phyloP scores from a whole-genome alignment of 2,329 filamentous ascomycete species.

The Sclerotinia minor region DNA sequence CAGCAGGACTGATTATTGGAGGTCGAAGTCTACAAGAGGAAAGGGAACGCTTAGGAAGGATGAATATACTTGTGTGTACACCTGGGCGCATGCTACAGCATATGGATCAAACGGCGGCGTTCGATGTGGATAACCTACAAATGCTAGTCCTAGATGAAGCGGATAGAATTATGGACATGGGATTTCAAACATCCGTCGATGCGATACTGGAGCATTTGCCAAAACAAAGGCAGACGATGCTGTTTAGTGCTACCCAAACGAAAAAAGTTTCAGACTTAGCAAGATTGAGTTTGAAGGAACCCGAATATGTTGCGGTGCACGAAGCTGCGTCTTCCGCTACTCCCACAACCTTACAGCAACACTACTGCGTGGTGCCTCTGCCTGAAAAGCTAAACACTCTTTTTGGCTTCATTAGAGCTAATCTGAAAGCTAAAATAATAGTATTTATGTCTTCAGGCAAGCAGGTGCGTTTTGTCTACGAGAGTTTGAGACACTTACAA shows the following conservation, averaged over 20 bases:
- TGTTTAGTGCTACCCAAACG: conserved; percentile 96
- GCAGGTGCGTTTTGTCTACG: conserved; percentile 94
- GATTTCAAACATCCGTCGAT: conserved; percentile 86
- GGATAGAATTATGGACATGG: conserved; percentile 97
- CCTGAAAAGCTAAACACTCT: conserved; percentile 88
- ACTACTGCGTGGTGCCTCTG: conserved; percentile 83
- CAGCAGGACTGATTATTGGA: conserved; percentile 89
- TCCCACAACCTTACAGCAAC: conserved; percentile 80
- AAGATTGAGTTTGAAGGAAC: conserved; percentile 80
- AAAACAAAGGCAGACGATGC: conserved; percentile 79
- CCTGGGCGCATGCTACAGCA: conserved; percentile 95
- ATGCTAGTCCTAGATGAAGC: conserved; percentile 94
- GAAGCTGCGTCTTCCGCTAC: conserved; percentile 78
- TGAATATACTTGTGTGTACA: conserved; percentile 97
- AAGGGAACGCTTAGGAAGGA: conserved; percentile 77
- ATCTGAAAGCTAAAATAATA: conserved; percentile 90
- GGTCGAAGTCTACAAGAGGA: conserved; percentile 89
- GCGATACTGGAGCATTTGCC: conserved; percentile 92
- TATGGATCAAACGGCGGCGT: conserved; percentile 85
- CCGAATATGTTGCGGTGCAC: conserved; percentile 94
- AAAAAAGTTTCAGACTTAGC: conserved; percentile 91
- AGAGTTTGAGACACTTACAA: conserved; percentile 87
- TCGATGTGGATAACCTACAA: conserved; percentile 88
- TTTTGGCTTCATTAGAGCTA: conserved; percentile 88
- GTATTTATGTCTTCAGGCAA: conserved; percentile 96